These are phyloP conservation scores for Geranium incanum DNA, from an alignment of 441 rosid genomes.

Conservation along the genomic window DNA sequence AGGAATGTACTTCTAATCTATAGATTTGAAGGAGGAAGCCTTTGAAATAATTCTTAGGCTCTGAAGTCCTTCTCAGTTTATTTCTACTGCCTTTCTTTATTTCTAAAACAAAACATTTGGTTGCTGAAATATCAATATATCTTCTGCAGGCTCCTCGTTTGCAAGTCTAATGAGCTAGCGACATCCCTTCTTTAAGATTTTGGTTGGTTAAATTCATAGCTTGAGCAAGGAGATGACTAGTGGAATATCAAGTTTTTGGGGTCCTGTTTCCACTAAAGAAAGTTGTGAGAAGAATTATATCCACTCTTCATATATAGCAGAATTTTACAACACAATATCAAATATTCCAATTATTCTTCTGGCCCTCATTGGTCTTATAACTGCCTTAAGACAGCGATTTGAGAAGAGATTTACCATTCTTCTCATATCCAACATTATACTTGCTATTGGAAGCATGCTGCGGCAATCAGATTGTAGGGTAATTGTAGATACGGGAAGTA, in stretches of 20 bases:
- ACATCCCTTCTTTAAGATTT: background rate
- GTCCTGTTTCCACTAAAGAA: conserved; percentile 27
- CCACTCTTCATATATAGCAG: conserved; percentile 23
- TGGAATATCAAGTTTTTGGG: conserved; percentile 25
- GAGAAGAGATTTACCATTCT: conserved; percentile 27
- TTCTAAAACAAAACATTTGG: background rate
- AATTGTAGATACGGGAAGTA: background rate
- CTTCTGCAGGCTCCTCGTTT: background rate
- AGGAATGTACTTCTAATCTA: no score
- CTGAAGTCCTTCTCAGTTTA: no score
- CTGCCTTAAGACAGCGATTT: conserved; percentile 23
- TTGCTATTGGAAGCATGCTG: conserved; percentile 27
- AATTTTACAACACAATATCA: conserved; percentile 25
- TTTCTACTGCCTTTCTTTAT: background rate
- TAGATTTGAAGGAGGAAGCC: no score
- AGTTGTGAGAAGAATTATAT: conserved; percentile 25
- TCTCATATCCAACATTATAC: conserved; percentile 25
- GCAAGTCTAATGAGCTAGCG: conserved; percentile 10
- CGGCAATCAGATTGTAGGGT: background rate
- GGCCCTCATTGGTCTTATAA: conserved; percentile 23
- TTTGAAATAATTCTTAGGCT: no score
- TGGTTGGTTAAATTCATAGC: background rate
- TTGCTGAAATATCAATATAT: background rate
- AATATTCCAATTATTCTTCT: conserved; percentile 25
- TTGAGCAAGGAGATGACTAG: conserved; percentile 19